phyloP scores from a whole-genome alignment of 1,139 yeast genomes.

The Pichia sp. region DNA sequence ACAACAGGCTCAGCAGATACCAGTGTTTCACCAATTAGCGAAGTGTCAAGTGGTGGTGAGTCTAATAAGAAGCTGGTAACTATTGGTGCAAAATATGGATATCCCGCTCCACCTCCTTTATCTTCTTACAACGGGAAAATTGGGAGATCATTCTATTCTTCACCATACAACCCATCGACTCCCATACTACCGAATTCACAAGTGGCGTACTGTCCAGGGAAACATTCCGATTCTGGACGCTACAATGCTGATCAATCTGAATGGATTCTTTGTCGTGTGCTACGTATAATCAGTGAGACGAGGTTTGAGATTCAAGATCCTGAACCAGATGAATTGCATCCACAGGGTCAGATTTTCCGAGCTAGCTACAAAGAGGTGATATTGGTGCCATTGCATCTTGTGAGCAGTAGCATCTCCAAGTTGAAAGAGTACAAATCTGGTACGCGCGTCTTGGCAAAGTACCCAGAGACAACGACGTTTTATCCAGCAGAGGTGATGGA shows the following conservation, averaged over 20 bases:
- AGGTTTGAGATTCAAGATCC: constrained; percentile 87
- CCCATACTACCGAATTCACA: constrained; percentile 66
- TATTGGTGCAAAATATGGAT: constrained; percentile 5
- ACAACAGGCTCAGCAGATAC: too few relatives aligned
- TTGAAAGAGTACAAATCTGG: constrained; percentile 65
- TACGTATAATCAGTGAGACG: constrained; percentile 60
- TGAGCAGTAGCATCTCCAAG: constrained; percentile 16
- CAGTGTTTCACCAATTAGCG: too few relatives aligned
- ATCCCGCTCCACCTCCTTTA: constrained; percentile 14
- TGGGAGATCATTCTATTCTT: constrained; percentile 26
- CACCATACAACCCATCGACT: constrained; percentile 47
- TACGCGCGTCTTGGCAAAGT: constrained; percentile 80
- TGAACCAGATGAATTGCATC: constrained; percentile 91
- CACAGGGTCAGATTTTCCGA: constrained; percentile 81
- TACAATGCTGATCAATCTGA: constrained; percentile 41
- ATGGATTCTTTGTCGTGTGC: constrained; percentile 96
- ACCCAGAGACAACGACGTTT: constrained; percentile 97
- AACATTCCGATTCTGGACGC: neutral
- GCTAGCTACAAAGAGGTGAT: constrained; percentile 78
- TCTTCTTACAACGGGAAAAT: constrained; percentile 13
- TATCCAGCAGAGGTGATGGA: constrained; percentile 92
- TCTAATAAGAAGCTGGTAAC: neutral
- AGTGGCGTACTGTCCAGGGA: constrained; percentile 68
- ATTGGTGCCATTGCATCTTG: constrained; percentile 52
- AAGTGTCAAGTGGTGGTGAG: too few relatives aligned